Conservation (phyloP, 78 protist genomes). For the Diacronema lutheri region DNA sequence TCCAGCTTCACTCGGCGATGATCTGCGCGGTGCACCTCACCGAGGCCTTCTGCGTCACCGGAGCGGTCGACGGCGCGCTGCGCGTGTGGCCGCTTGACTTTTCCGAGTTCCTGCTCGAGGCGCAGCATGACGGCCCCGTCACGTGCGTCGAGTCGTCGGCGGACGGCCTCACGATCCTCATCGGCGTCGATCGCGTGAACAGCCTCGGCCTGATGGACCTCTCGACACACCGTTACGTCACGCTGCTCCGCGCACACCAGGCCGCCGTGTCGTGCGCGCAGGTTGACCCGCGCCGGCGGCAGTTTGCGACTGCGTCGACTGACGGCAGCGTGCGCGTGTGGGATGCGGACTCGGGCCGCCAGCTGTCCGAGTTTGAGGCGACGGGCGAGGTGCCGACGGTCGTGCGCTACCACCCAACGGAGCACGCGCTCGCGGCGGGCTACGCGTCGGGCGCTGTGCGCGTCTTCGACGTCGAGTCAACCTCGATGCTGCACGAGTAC, state of each 20-base stretch:
- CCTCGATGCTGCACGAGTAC: background rate
- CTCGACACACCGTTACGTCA: background rate
- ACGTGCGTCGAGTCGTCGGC: background rate
- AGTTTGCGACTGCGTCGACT: conserved; percentile 4
- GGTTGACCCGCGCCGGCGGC: conserved; percentile 10
- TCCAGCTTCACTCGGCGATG: background rate
- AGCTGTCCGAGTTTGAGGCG: conserved; percentile 22
- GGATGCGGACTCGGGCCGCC: background rate
- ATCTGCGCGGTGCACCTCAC: background rate
- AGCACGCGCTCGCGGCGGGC: background rate
- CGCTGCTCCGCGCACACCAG: background rate
- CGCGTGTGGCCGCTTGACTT: conserved; percentile 31
- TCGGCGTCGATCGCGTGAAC: background rate
- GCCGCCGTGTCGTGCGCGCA: background rate
- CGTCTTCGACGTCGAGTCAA: conserved; percentile 8
- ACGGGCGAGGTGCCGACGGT: background rate
- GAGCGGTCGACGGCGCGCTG: background rate
- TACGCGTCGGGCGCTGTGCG: conserved; percentile 7
- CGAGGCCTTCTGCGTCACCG: conserved; percentile 13
- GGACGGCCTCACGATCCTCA: background rate
- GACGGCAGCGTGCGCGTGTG: conserved; percentile 9
- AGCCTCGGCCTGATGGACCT: background rate
- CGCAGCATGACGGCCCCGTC: background rate
- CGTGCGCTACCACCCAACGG: conserved; percentile 10
- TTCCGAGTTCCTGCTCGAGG: background rate